A percentile compares a stretch with the other conserved stretches of the same genome.
These are phyloP conservation scores for Candida ovalis DNA, from an alignment of 805 yeast genomes.

Conservation along the genomic window DNA sequence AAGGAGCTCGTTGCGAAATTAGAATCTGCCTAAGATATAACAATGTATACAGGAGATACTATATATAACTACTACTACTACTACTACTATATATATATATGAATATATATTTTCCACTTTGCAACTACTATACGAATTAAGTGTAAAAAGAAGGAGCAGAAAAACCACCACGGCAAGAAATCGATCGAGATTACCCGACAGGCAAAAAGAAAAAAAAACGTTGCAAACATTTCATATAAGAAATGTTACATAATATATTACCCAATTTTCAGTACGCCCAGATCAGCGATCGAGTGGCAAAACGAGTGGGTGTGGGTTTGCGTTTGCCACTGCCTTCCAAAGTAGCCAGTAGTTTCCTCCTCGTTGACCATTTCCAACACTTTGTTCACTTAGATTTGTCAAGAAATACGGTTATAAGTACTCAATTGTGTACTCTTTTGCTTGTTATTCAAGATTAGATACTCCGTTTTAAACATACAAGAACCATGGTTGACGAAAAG, in stretches of 20 bases:
- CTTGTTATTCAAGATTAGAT: background rate
- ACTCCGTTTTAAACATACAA: background rate
- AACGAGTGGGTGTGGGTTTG: background rate
- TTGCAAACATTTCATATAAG: too few species aligned
- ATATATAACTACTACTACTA: too few species aligned
- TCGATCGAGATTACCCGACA: too few species aligned
- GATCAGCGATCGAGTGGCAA: background rate
- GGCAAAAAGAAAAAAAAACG: too few species aligned
- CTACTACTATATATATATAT: background rate
- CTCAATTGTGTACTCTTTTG: background rate
- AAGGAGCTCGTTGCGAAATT: constrained; percentile 49
- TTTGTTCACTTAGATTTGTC: too few species aligned
- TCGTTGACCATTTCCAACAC: too few species aligned
- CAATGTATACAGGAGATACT: too few species aligned
- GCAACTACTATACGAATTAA: too few species aligned
- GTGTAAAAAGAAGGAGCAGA: too few species aligned
- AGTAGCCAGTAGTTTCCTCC: background rate
- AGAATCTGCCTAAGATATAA: too few species aligned
- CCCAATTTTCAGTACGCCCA: background rate
- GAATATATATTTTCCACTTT: background rate
- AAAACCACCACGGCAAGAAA: too few species aligned
- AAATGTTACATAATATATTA: background rate
- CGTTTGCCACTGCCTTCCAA: background rate
- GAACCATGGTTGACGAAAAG: constrained; percentile 29
- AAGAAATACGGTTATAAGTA: background rate